Evolutionary conservation across 2,329 filamentous ascomycete genomes (phyloP).

Genomic region (Fusarium sp.): DNA sequence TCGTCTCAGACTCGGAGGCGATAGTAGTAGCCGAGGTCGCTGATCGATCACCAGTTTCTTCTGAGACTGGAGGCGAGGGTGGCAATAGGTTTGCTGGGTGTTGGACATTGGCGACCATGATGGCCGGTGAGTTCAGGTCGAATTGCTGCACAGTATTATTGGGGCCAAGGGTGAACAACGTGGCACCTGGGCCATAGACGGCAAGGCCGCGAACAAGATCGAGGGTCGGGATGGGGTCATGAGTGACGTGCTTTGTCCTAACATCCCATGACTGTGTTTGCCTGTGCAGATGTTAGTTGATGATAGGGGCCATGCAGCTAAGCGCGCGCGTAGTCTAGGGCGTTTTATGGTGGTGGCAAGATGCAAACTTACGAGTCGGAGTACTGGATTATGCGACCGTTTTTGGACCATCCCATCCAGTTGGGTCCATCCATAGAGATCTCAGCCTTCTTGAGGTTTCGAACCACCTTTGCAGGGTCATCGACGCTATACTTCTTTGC

Average conservation of each 20-base stretch:
- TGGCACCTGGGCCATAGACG: constrained; percentile 89
- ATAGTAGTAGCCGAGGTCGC: constrained; percentile 58
- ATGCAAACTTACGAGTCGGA: constrained; percentile 78
- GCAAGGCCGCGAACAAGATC: constrained; percentile 84
- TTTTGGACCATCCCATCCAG: constrained; percentile 99
- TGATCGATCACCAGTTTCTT: constrained; percentile 69
- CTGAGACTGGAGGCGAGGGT: constrained; percentile 83
- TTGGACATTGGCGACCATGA: constrained; percentile 87
- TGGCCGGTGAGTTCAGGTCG: constrained; percentile 83
- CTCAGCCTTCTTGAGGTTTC: constrained; percentile 84
- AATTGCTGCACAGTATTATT: constrained; percentile 95
- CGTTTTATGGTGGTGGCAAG: constrained; percentile 33
- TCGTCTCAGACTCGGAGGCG: constrained; percentile 62
- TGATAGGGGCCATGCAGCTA: constrained; percentile 47
- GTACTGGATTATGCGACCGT: constrained; percentile 92
- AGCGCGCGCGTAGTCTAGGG: constrained; percentile 57
- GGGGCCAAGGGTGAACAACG: constrained; percentile 87
- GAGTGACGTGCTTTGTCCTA: constrained; percentile 94
- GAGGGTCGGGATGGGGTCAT: constrained; percentile 85
- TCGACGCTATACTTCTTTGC: constrained; percentile 77
- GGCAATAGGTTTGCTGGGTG: constrained; percentile 82
- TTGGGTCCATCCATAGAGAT: constrained; percentile 79
- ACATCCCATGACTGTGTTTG: constrained; percentile 98
- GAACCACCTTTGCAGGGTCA: constrained; percentile 86
- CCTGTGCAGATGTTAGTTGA: constrained; percentile 58